These are phyloP conservation scores for Cladosporium halotolerans DNA, from an alignment of 2,329 filamentous ascomycete genomes.

Conservation along the genomic window DNA sequence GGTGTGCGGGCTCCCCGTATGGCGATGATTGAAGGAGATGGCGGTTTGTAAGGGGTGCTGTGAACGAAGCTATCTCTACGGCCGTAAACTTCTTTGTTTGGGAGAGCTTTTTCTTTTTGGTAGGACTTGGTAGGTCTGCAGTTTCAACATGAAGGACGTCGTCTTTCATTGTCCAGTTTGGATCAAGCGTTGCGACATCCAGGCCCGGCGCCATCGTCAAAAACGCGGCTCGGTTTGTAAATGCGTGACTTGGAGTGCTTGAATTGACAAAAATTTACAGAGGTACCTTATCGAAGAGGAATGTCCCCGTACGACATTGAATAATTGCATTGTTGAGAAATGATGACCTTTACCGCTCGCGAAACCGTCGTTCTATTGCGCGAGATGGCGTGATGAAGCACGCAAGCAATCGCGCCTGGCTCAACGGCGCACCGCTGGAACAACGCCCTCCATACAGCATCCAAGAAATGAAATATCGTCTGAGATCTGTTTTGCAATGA, in stretches of 20 bases:
- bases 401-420: not conserved
- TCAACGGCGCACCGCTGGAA: not conserved
- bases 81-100: constrained; percentile 8
- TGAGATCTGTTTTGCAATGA: too few species aligned
- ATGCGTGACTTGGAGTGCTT: constrained; percentile 1
- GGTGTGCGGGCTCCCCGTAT: constrained; percentile 64
- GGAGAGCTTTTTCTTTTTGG: not conserved
- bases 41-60: constrained; percentile 10
- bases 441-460: too few species aligned
- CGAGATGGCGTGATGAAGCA: not conserved
- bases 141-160: not conserved
- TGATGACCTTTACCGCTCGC: not conserved
- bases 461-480: too few species aligned
- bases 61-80: not conserved
- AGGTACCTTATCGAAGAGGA: not conserved
- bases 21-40: constrained; percentile 62
- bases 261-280: not conserved
- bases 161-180: not conserved
- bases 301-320: not conserved
- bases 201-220: constrained; percentile 2
- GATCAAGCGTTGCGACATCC: not conserved
- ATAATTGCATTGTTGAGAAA: not conserved
- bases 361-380: not conserved
- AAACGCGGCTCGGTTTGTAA: not conserved
- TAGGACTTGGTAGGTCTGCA: not conserved